phyloP scores from a whole-genome alignment of 2,329 filamentous ascomycete species.

The Triangularia verruculosa region DNA sequence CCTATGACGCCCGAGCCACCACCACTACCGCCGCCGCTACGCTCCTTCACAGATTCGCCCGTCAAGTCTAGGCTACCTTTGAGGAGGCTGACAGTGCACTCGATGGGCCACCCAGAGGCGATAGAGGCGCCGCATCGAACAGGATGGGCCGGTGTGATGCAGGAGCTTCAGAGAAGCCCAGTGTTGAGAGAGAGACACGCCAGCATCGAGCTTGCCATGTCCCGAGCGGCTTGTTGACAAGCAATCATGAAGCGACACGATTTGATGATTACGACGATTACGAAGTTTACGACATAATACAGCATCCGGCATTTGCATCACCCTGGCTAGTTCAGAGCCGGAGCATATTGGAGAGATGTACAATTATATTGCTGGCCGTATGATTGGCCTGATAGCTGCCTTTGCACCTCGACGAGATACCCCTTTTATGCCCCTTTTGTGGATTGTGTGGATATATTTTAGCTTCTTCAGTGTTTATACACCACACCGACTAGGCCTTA shows the following conservation, averaged over 20 bases:
- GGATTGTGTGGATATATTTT: background rate
- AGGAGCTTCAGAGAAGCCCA: constrained; percentile 60
- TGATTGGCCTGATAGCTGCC: background rate
- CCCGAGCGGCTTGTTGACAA: constrained; percentile 34
- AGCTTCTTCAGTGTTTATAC: background rate
- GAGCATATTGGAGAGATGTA: background rate
- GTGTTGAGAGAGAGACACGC: constrained; percentile 59
- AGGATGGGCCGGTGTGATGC: constrained; percentile 62
- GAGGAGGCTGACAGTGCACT: constrained; percentile 52
- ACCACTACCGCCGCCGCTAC: constrained; percentile 16
- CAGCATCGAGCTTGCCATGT: constrained; percentile 60
- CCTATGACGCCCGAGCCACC: constrained; percentile 10
- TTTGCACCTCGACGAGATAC: constrained; percentile 7
- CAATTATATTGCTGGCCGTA: background rate
- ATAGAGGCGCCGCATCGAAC: constrained; percentile 46
- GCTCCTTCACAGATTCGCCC: constrained; percentile 36
- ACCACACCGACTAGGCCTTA: background rate
- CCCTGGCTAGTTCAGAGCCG: background rate
- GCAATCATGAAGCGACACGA: background rate
- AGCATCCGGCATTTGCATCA: background rate
- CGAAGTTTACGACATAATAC: background rate
- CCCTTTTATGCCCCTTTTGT: constrained; percentile 39
- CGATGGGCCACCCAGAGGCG: constrained; percentile 51
- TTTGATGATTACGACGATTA: background rate
- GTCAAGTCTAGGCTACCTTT: constrained; percentile 47